phyloP scores from a whole-genome alignment of 2,329 filamentous ascomycete species.

The Cryphonectria parasitica region DNA sequence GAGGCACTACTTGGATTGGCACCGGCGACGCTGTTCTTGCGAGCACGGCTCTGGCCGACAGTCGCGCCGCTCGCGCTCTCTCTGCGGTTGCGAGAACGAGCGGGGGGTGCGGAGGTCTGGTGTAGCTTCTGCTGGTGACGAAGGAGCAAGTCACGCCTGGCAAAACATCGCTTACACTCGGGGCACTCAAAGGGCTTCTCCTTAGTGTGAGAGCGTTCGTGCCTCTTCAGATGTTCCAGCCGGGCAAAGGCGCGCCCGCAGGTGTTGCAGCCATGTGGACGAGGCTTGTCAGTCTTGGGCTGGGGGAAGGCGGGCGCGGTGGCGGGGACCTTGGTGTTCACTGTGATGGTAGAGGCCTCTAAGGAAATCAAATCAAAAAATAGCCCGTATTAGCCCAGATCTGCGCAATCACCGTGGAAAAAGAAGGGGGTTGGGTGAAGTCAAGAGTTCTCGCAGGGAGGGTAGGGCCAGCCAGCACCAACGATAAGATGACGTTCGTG shows the following conservation, averaged over 20 bases:
- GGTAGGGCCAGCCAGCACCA: neutral
- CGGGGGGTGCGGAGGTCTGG: conserved; percentile 85
- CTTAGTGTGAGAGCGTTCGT: conserved; percentile 97
- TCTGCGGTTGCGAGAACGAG: conserved; percentile 82
- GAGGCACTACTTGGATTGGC: conserved; percentile 44
- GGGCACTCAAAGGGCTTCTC: conserved; percentile 99
- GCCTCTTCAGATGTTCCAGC: conserved; percentile 93
- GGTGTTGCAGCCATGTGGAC: conserved; percentile 90
- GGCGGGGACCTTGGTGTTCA: conserved; percentile 48
- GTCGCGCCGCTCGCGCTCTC: conserved; percentile 79
- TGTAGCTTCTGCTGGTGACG: conserved; percentile 99
- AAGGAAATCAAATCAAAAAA: neutral
- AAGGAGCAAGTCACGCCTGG: conserved; percentile 85
- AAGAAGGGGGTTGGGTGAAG: neutral
- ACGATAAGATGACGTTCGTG: neutral
- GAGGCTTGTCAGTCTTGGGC: conserved; percentile 95
- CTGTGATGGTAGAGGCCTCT: conserved; percentile 54
- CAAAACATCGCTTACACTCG: conserved; percentile 93
- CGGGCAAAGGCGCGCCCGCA: conserved; percentile 92
- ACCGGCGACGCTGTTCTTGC: conserved; percentile 88
- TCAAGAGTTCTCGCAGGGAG: neutral
- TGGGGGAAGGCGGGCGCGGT: conserved; percentile 63
- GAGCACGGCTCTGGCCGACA: conserved; percentile 71
- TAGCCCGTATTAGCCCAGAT: conserved; percentile 6
- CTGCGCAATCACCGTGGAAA: neutral